phyloP scores from a whole-genome alignment of 1,284 basidiomycete genomes.

The Ganoderma leucocontextum region DNA sequence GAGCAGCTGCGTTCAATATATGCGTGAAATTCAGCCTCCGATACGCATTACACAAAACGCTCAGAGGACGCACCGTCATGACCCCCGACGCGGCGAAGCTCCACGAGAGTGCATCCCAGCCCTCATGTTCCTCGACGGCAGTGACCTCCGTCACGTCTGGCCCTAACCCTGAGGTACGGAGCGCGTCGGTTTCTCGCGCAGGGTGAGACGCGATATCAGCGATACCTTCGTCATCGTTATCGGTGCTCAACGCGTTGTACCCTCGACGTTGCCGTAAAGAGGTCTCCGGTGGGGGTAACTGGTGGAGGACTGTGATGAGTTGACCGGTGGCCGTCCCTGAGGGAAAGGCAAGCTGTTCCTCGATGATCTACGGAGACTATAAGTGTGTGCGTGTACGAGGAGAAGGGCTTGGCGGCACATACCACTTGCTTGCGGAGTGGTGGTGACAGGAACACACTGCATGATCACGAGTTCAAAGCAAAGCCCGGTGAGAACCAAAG shows the following conservation, averaged over 20 bases:
- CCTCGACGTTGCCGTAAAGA: slow-evolving; percentile 60
- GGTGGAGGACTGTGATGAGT: slow-evolving; percentile 91
- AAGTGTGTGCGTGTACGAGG: background rate
- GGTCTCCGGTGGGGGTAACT: slow-evolving; percentile 69
- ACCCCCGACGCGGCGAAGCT: slow-evolving; percentile 78
- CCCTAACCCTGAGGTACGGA: background rate
- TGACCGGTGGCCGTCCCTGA: slow-evolving; percentile 98
- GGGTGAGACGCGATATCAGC: slow-evolving; percentile 11
- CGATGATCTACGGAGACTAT: slow-evolving; percentile 71
- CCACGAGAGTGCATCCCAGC: slow-evolving; percentile 77
- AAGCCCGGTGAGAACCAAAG: background rate
- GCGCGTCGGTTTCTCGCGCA: slow-evolving; percentile 29
- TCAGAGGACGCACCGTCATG: slow-evolving; percentile 70
- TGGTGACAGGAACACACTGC: slow-evolving; percentile 91
- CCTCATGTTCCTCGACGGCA: slow-evolving; percentile 48
- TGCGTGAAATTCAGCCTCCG: slow-evolving; percentile 14
- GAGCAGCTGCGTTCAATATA: slow-evolving; percentile 58
- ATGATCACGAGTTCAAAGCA: slow-evolving; percentile 14
- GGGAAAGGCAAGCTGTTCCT: slow-evolving; percentile 93
- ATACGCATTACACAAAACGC: background rate
- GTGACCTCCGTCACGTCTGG: slow-evolving; percentile 24
- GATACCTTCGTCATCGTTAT: slow-evolving; percentile 44
- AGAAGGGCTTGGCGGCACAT: slow-evolving; percentile 38
- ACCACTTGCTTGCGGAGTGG: slow-evolving; percentile 94
- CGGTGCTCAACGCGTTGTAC: slow-evolving; percentile 54